phyloP scores from a whole-genome alignment of 805 yeast genomes.

The Yamadazyma sp. region DNA sequence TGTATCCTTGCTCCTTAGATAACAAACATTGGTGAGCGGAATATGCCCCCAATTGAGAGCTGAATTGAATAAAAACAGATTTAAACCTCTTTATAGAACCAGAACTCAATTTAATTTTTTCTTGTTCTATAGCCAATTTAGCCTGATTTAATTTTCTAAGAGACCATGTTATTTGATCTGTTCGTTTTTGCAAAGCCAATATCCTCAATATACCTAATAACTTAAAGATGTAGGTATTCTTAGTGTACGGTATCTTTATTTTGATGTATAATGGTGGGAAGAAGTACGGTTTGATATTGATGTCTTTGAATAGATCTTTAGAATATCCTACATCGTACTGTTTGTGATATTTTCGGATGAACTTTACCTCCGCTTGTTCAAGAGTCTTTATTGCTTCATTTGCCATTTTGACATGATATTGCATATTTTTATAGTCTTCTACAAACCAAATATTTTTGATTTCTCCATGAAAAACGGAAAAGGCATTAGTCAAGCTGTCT shows the following conservation, averaged over 20 bases:
- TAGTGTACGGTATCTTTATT: conserved; percentile 2
- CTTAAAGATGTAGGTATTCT: conserved; percentile 15
- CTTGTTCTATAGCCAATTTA: conserved; percentile 17
- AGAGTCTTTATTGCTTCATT: conserved; percentile 24
- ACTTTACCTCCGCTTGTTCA: conserved; percentile 24
- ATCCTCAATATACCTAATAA: conserved; percentile 30
- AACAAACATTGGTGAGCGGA: conserved; percentile 60
- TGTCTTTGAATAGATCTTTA: conserved; percentile 1
- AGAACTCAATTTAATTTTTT: conserved; percentile 15
- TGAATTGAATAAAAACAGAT: conserved; percentile 63
- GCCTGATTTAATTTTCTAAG: conserved; percentile 15
- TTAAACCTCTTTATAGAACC: conserved; percentile 25
- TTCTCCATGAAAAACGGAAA: conserved; percentile 49
- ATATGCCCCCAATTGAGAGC: conserved; percentile 53
- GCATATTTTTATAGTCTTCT: conserved; percentile 23
- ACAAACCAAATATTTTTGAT: conserved; percentile 61
- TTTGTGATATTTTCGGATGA: conserved; percentile 16
- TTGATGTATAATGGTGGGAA: conserved; percentile 32
- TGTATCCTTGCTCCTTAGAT: conserved; percentile 38
- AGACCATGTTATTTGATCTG: conserved; percentile 27
- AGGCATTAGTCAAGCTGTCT: conserved; percentile 23
- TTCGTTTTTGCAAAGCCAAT: conserved; percentile 19
- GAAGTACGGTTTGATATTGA: conserved; percentile 15
- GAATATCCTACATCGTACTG: conserved; percentile 3
- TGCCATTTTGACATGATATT: conserved; percentile 19